Evolutionary conservation across 208 protist species (phyloP).

Genomic region (Trypanosoma rangeli): DNA sequence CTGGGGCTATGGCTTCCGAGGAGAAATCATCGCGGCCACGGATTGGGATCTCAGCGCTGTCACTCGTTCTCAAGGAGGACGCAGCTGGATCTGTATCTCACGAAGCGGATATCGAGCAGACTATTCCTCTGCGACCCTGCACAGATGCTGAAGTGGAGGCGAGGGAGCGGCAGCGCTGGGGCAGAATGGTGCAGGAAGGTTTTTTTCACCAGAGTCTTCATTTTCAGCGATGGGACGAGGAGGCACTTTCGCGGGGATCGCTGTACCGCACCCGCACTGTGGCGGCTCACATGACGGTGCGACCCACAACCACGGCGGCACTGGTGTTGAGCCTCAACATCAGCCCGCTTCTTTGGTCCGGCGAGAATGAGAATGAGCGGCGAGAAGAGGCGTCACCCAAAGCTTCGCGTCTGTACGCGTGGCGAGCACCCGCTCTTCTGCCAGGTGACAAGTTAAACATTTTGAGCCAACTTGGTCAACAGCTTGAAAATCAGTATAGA

Average conservation of each 20-base stretch:
- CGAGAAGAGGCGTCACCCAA: conserved; percentile 11
- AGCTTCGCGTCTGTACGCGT: conserved; percentile 53
- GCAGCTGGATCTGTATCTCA: not conserved
- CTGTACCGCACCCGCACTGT: conserved; percentile 62
- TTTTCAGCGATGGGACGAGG: conserved; percentile 61
- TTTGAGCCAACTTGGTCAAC: conserved; percentile 53
- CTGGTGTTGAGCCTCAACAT: conserved; percentile 77
- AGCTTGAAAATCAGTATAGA: conserved; percentile 73
- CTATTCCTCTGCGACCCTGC: conserved; percentile 1
- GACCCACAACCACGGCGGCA: conserved; percentile 54
- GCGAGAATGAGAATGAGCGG: conserved; percentile 34
- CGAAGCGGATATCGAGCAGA: not conserved
- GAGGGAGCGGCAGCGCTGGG: conserved; percentile 54
- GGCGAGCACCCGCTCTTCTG: conserved; percentile 71
- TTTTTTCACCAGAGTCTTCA: conserved; percentile 66
- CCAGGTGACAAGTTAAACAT: conserved; percentile 52
- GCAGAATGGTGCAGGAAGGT: conserved; percentile 52
- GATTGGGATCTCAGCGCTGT: not conserved
- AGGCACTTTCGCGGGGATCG: conserved; percentile 49
- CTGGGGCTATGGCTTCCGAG: not conserved
- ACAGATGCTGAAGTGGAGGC: conserved; percentile 62
- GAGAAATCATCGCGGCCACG: not conserved
- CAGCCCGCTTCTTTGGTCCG: conserved; percentile 44
- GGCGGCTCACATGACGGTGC: conserved; percentile 49
- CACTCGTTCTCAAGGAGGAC: not conserved